These are phyloP conservation scores for Globisporangium nunn DNA, from an alignment of 352 stramenopile species.

Conservation along the genomic window DNA sequence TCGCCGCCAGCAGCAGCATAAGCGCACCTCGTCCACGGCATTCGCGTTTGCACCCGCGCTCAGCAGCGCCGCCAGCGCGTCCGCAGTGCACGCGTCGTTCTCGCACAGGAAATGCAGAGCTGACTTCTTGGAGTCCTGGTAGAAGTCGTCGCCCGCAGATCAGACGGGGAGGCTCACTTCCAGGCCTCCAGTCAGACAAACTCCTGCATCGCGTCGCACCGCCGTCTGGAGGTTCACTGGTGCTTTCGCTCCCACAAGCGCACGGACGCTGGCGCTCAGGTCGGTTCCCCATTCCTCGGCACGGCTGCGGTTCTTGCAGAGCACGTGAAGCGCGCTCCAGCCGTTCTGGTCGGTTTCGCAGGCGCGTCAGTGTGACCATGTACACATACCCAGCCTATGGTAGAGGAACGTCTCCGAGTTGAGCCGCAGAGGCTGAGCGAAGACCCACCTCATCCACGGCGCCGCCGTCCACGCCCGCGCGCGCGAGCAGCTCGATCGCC, in stretches of 20 bases:
- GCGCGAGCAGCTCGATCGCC: constrained; percentile 34
- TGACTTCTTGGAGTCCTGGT: constrained; percentile 41
- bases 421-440: no score
- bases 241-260: constrained; percentile 32
- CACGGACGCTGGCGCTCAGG: constrained; percentile 27
- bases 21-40: constrained; percentile 34
- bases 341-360: constrained; percentile 28
- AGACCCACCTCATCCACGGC: constrained; percentile 55
- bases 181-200: background rate
- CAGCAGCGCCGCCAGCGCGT: constrained; percentile 33
- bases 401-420: no score
- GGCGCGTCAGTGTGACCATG: no score
- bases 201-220: constrained; percentile 10
- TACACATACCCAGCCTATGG: no score
- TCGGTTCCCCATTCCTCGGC: constrained; percentile 18
- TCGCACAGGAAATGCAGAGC: constrained; percentile 71
- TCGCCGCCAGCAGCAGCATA: background rate
- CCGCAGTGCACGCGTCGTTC: constrained; percentile 41
- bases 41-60: constrained; percentile 31
- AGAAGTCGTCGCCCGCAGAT: background rate
- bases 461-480: constrained; percentile 32
- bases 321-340: constrained; percentile 54
- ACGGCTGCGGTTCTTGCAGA: constrained; percentile 58
- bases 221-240: constrained; percentile 28
- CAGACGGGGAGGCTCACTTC: background rate